Base-by-base conservation (phyloP, 192 early-diverging fungal genomes). In the Backusella liffmaniae region DNA sequence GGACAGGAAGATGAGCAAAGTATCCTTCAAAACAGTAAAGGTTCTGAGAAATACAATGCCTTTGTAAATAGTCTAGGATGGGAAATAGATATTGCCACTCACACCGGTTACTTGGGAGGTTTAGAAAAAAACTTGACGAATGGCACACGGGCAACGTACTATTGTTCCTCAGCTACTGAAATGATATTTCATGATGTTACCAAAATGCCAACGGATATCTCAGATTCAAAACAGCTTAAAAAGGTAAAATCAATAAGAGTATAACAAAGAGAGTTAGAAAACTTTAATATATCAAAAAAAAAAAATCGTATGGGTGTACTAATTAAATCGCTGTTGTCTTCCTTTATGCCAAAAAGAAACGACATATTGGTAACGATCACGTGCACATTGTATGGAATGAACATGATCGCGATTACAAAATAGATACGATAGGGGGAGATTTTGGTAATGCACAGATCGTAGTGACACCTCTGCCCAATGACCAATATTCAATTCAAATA, bases 311-410 rank as follows among this genome's bases (percentile, higher is more conserved):
- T 49, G 6, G 7, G 18, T 49, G 18, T 29, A 67, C 15, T 32
- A 30, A 41, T 30, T 13, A 16, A 30, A 29, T 42, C 51, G 21
- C 18, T 21, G 6, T 32, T 35, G 30, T 35, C 30, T 32, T 35
- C 30, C 13, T 36, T 37, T 23, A 36, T 23, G 10, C 6, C 16
- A 26, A 26, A 42, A 44, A 95, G 94, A 99, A 99, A 91, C 92
- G 98, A 6, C 98, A 99, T 74, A 94, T 99, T 80, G 98, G 98
- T 30, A 99, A 99, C 78, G 97, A 99, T 77, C 97, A 98, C 78
- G 95, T 99, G 7, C 98, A 99, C 74, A 96, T 99, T 67, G 87
- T 99, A 10, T 99, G 96, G 96, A 98, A 97, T 79, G 98, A 99
- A 77, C 94, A 97, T 72, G 84, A 87, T 39, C 88, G 94, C 75